Percentiles rank a stretch among this genome's conserved stretches.
These are phyloP conservation scores for Alternaria gansuensis DNA, from an alignment of 2,329 filamentous ascomycete genomes.

Conservation along the genomic window DNA sequence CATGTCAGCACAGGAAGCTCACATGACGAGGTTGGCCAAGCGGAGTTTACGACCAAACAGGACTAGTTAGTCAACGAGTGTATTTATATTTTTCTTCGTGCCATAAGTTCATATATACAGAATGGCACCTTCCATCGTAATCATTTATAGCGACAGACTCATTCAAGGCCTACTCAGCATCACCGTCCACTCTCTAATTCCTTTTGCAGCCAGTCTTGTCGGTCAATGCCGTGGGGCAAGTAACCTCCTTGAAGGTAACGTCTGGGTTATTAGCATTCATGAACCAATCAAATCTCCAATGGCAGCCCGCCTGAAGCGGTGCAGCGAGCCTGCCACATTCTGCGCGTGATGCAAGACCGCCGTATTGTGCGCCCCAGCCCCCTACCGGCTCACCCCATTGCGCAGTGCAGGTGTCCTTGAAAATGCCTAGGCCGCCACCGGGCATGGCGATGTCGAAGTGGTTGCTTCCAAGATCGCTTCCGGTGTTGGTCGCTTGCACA, in stretches of 20 bases:
- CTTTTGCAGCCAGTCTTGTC: slow-evolving; percentile 44
- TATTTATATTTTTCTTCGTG: background rate
- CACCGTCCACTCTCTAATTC: slow-evolving; percentile 8
- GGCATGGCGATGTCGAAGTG: slow-evolving; percentile 53
- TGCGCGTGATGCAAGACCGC: slow-evolving; percentile 44
- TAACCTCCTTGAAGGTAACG: slow-evolving; percentile 47
- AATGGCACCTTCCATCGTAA: background rate
- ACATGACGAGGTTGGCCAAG: slow-evolving; percentile 19
- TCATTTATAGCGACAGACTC: background rate
- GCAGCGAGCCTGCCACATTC: slow-evolving; percentile 48
- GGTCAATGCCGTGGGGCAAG: slow-evolving; percentile 47
- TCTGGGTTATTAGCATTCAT: slow-evolving; percentile 46
- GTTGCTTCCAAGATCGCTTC: slow-evolving; percentile 48
- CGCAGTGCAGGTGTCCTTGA: slow-evolving; percentile 44
- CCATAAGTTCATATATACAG: slow-evolving; percentile 15
- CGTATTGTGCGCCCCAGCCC: slow-evolving; percentile 50
- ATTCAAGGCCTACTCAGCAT: background rate
- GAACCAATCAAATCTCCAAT: slow-evolving; percentile 53
- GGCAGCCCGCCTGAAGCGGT: slow-evolving; percentile 49
- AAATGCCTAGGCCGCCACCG: slow-evolving; percentile 50
- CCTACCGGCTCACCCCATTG: slow-evolving; percentile 46
- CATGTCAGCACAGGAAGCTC: slow-evolving; percentile 32
- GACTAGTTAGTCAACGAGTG: slow-evolving; percentile 14
- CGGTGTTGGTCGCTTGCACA: slow-evolving; percentile 72
- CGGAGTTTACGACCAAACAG: slow-evolving; percentile 29